Evolutionary conservation across 2,329 filamentous ascomycete species (phyloP).

Genomic region (Fusarium mundagurra): DNA sequence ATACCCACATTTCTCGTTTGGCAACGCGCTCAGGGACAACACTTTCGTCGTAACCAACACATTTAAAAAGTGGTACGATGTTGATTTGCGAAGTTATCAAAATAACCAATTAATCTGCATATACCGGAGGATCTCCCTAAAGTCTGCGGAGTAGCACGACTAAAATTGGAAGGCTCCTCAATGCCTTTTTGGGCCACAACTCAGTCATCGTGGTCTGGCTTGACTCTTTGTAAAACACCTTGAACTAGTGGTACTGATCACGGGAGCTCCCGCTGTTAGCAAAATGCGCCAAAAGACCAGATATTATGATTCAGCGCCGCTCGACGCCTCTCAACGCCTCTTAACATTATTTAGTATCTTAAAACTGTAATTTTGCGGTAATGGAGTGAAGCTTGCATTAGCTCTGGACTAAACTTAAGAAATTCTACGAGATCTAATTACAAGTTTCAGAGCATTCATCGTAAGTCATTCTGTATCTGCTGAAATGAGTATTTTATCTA

Average conservation of each 20-base stretch:
- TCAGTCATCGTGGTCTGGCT: rapidly evolving
- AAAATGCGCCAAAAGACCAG: too few relatives aligned
- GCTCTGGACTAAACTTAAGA: rapidly evolving
- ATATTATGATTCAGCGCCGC: background rate
- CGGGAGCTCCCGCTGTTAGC: background rate
- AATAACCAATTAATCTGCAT: rapidly evolving
- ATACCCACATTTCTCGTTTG: background rate
- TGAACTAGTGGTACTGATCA: background rate
- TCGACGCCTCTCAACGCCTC: background rate
- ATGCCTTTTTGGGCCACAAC: rapidly evolving
- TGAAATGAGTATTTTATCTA: rapidly evolving
- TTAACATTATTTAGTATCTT: rapidly evolving
- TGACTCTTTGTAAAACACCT: background rate
- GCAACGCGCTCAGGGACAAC: background rate
- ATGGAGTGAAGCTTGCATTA: background rate
- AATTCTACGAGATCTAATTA: background rate
- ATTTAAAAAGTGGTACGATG: background rate
- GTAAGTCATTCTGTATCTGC: background rate
- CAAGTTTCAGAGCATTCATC: rapidly evolving
- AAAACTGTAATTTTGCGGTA: background rate
- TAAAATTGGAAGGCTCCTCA: rapidly evolving
- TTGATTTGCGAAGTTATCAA: background rate
- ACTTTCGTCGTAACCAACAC: background rate
- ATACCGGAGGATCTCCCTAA: background rate
- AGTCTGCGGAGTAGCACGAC: too few relatives aligned